Evolutionary conservation across 208 protist genomes (phyloP).

Genomic region (Leishmania tarentolae): DNA sequence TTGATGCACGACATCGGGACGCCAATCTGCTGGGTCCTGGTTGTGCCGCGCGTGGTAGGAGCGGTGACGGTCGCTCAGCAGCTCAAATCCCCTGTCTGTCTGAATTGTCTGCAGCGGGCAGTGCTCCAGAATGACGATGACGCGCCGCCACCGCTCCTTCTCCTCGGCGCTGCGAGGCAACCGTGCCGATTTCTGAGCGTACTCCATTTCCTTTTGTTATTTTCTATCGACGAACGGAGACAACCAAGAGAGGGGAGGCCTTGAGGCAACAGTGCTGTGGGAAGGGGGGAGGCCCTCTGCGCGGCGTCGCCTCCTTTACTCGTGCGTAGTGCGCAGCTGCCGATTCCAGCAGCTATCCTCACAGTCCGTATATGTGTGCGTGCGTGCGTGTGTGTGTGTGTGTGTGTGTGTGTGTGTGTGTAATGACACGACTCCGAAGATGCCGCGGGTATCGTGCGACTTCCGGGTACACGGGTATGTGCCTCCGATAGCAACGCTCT

Average conservation of each 20-base stretch:
- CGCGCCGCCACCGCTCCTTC: constrained; percentile 84
- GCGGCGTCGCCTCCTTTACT: neutral
- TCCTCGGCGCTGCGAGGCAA: constrained; percentile 88
- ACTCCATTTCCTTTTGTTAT: constrained; percentile 82
- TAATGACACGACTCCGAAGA: neutral
- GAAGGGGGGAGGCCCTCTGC: neutral
- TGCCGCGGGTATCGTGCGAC: neutral
- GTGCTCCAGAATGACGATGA: constrained; percentile 96
- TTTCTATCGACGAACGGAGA: no score
- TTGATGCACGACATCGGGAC: constrained; percentile 99
- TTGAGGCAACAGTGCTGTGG: neutral
- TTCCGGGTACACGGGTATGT: neutral
- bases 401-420: neutral
- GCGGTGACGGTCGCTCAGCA: constrained; percentile 98
- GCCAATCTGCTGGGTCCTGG: constrained; percentile 93
- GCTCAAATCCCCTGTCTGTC: constrained; percentile 94
- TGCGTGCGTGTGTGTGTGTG: neutral
- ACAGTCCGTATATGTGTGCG: neutral
- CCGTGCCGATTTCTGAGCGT: constrained; percentile 77
- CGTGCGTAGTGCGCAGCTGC: neutral
- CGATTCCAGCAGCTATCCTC: neutral
- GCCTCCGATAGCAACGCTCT: neutral
- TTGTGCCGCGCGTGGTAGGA: constrained; percentile 94
- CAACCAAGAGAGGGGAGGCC: neutral
- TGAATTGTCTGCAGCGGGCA: constrained; percentile 94